phyloP scores from a whole-genome alignment of 75 land plant genomes.

The Cryptomeria japonica region DNA sequence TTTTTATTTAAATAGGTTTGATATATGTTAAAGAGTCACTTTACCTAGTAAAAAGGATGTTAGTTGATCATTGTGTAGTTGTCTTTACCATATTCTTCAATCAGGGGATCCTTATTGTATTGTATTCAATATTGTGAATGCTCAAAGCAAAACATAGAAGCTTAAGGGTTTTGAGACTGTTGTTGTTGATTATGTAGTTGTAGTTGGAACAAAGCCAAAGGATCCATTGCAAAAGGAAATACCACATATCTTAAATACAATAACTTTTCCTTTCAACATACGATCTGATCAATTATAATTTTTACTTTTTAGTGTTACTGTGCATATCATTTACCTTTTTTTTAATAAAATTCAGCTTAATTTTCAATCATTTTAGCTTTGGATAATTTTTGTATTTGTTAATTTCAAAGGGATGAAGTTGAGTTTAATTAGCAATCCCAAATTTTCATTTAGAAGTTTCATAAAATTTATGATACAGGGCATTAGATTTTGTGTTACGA shows the following conservation, averaged over 20 bases:
- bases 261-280: background rate
- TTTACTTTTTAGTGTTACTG: background rate
- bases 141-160: slow-evolving; percentile 25
- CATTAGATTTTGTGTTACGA: background rate
- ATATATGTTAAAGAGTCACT: background rate
- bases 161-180: slow-evolving; percentile 80
- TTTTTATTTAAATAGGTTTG: background rate
- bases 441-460: background rate
- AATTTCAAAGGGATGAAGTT: background rate
- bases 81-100: slow-evolving; percentile 49
- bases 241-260: background rate
- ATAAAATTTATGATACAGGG: background rate
- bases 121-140: slow-evolving; percentile 57
- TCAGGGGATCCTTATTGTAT: slow-evolving; percentile 71
- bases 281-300: background rate
- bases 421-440: background rate
- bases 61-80: background rate
- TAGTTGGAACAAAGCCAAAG: slow-evolving; percentile 58
- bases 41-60: background rate
- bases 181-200: slow-evolving; percentile 85
- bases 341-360: background rate
- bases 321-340: no score
- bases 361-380: background rate
- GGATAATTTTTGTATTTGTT: background rate
- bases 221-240: slow-evolving; percentile 73